These are phyloP conservation scores for Agarophyton chilense DNA, from an alignment of 23 red algal species.

Conservation along the genomic window DNA sequence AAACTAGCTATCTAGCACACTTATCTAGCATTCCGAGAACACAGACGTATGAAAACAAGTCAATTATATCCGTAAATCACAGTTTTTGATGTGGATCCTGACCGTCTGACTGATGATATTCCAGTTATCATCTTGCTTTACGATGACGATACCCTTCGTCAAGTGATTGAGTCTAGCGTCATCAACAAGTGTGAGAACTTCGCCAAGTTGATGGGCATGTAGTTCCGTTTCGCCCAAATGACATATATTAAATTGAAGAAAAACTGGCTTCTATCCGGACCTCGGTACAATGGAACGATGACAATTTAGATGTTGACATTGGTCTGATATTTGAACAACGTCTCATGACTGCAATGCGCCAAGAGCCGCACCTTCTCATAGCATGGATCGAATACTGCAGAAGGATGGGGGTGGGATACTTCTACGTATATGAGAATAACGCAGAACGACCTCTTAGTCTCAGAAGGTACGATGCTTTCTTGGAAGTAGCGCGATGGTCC, in stretches of 20 bases:
- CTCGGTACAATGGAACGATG: not conserved
- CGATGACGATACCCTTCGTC: constrained; percentile 2
- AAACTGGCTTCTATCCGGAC: constrained; percentile 1
- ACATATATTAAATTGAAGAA: not conserved
- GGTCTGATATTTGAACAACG: constrained; percentile 28
- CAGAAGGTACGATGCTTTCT: not conserved
- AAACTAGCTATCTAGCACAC: too few species aligned
- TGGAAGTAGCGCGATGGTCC: constrained; percentile 53
- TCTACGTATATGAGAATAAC: constrained; percentile 64
- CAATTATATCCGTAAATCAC: not conserved
- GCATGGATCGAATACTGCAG: constrained; percentile 49
- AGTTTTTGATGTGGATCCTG: constrained; percentile 18
- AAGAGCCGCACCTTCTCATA: constrained; percentile 16
- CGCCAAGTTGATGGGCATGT: not conserved
- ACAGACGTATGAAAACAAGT: not conserved
- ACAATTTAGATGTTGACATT: not conserved
- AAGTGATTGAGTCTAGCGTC: not conserved
- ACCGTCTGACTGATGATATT: not conserved
- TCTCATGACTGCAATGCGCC: constrained; percentile 43
- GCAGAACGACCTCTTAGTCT: not conserved
- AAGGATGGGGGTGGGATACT: constrained; percentile 52
- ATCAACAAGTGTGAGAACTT: not conserved
- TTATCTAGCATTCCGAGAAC: too few species aligned
- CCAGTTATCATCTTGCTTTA: not conserved
- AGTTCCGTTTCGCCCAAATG: not conserved